Conservation (phyloP, 495 filamentous ascomycete species). For the Aspergillus haitiensis region DNA sequence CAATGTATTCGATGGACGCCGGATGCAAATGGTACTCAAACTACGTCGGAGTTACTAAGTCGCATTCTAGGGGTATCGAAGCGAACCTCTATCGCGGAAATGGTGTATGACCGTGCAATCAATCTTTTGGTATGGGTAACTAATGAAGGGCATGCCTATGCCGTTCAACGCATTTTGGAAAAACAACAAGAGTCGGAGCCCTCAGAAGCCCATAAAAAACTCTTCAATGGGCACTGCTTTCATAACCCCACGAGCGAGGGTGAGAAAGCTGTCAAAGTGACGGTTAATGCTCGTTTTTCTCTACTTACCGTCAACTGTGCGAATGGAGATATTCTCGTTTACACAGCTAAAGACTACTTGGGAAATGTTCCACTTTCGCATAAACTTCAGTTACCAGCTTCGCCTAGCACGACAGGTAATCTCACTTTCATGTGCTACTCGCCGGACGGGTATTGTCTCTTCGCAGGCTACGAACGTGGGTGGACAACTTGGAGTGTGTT, state of each 20-base stretch:
- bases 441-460: conserved; percentile 93
- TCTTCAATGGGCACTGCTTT: conserved; percentile 91
- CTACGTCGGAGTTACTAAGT: conserved; percentile 84
- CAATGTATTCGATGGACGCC: conserved; percentile 96
- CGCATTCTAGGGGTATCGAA: conserved; percentile 82
- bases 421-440: conserved; percentile 82
- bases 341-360: conserved; percentile 86
- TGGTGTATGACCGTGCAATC: conserved; percentile 98
- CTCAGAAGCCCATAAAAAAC: conserved; percentile 47
- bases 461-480: conserved; percentile 88
- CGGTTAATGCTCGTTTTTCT: conserved; percentile 93
- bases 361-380: conserved; percentile 94
- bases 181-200: conserved; percentile 33
- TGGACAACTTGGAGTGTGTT: conserved; percentile 98
- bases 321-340: conserved; percentile 79
- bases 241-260: conserved; percentile 64
- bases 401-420: conserved; percentile 60
- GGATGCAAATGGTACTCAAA: conserved; percentile 77
- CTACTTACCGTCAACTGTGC: conserved; percentile 83
- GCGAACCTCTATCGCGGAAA: conserved; percentile 71
- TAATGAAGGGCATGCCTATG: conserved; percentile 85
- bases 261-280: conserved; percentile 66
- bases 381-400: conserved; percentile 64
- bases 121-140: conserved; percentile 94
- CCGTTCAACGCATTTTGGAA: conserved; percentile 70